Evolutionary conservation across 2,329 filamentous ascomycete genomes (phyloP).

Genomic region (Claviceps citrina): DNA sequence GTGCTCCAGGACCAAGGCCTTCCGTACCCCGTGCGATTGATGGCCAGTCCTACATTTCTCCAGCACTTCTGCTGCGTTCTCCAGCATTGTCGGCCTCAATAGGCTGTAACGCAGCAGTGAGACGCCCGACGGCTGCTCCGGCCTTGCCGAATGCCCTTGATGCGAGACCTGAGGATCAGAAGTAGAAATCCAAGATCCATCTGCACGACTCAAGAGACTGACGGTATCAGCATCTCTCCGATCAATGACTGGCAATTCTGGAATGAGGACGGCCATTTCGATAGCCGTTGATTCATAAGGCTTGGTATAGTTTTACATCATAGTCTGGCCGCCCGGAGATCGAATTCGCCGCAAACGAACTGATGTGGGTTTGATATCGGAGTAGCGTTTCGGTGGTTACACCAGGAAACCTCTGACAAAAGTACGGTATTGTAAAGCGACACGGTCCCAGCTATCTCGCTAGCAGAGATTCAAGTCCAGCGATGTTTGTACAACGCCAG

Average conservation of each 20-base stretch:
- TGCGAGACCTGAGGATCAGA: background rate
- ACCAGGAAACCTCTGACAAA: background rate
- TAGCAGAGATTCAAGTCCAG: background rate
- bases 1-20: background rate
- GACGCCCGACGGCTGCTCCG: background rate
- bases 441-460: slow-evolving; percentile 2
- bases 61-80: background rate
- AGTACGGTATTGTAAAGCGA: background rate
- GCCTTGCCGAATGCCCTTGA: background rate
- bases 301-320: background rate
- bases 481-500: slow-evolving; percentile 3
- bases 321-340: background rate
- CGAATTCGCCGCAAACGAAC: background rate
- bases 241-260: background rate
- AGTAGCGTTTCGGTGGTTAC: background rate
- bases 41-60: background rate
- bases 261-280: background rate
- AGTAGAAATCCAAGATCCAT: background rate
- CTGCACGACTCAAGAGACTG: background rate
- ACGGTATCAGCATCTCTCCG: background rate
- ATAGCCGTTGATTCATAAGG: background rate
- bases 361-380: background rate
- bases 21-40: background rate
- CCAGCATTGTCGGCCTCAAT: background rate
- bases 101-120: background rate